phyloP scores from a whole-genome alignment of 2,329 filamentous ascomycete genomes.

The Fusarium setosum region DNA sequence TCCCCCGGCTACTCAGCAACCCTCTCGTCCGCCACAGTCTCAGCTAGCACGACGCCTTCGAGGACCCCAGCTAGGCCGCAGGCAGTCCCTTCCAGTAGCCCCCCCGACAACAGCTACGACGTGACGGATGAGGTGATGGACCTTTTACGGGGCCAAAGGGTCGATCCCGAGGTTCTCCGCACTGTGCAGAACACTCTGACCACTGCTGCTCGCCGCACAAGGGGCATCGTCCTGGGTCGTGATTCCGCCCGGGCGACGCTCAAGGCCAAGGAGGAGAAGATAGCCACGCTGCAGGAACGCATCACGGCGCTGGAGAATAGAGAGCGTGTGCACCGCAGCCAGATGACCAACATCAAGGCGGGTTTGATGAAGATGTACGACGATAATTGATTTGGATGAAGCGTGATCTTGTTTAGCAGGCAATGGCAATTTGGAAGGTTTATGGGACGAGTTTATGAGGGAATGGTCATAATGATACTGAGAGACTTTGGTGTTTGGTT shows the following conservation, averaged over 20 bases:
- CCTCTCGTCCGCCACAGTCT: slow-evolving; percentile 18
- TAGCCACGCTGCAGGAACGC: slow-evolving; percentile 50
- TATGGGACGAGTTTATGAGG: neutral
- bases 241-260: slow-evolving; percentile 73
- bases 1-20: slow-evolving; percentile 6
- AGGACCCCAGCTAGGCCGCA: slow-evolving; percentile 5
- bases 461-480: neutral
- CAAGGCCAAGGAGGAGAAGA: slow-evolving; percentile 68
- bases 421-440: neutral
- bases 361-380: slow-evolving; percentile 52
- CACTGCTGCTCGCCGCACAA: slow-evolving; percentile 66
- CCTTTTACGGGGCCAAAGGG: slow-evolving; percentile 57
- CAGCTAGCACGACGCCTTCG: slow-evolving; percentile 28
- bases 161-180: slow-evolving; percentile 51
- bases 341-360: slow-evolving; percentile 52
- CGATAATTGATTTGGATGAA: slow-evolving; percentile 37
- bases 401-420: neutral
- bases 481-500: neutral
- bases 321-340: slow-evolving; percentile 44
- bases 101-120: slow-evolving; percentile 41
- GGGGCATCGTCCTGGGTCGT: slow-evolving; percentile 72
- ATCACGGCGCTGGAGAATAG: slow-evolving; percentile 54
- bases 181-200: slow-evolving; percentile 60
- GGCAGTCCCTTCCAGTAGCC: slow-evolving; percentile 24
- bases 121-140: slow-evolving; percentile 61